These are phyloP conservation scores for Peniophora sp. DNA, from an alignment of 1,284 basidiomycete species.

Conservation along the genomic window DNA sequence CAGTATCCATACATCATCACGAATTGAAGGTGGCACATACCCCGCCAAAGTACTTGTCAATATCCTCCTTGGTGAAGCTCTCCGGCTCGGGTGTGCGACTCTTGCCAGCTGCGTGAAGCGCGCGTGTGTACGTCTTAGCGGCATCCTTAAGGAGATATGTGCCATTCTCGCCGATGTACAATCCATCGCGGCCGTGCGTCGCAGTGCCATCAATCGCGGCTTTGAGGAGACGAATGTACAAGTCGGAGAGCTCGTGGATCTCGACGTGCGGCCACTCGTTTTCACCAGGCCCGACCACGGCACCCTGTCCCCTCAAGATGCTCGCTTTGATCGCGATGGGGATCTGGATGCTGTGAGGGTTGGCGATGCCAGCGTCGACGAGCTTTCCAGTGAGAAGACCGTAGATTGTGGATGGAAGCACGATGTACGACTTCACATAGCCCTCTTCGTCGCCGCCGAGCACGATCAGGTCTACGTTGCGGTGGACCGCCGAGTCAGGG, in stretches of 20 bases:
- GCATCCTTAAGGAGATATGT: slow-evolving; percentile 31
- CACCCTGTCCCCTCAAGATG: slow-evolving; percentile 31
- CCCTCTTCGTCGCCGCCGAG: slow-evolving; percentile 29
- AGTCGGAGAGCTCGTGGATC: slow-evolving; percentile 34
- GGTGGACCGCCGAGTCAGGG: slow-evolving; percentile 25
- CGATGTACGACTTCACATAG: slow-evolving; percentile 34
- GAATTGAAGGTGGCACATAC: too few species aligned
- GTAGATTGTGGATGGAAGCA: slow-evolving; percentile 38
- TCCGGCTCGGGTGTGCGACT: slow-evolving; percentile 29
- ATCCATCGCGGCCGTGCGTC: slow-evolving; percentile 39
- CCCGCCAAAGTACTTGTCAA: slow-evolving; percentile 22
- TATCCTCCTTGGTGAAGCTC: slow-evolving; percentile 31
- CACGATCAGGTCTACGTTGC: slow-evolving; percentile 29
- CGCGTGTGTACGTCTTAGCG: slow-evolving; percentile 20
- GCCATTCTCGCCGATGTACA: slow-evolving; percentile 42
- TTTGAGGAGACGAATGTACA: slow-evolving; percentile 34
- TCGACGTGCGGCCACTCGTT: slow-evolving; percentile 41
- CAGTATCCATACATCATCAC: too few species aligned
- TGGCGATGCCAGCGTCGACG: slow-evolving; percentile 32
- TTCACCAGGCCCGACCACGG: slow-evolving; percentile 36
- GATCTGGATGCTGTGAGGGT: slow-evolving; percentile 33
- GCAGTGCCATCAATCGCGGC: slow-evolving; percentile 21
- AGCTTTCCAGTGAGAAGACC: slow-evolving; percentile 32
- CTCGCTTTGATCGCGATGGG: slow-evolving; percentile 27
- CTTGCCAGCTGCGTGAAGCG: slow-evolving; percentile 26